A percentile compares a stretch with the other conserved stretches of the same genome.
phyloP scores from a whole-genome alignment of 2,329 filamentous ascomycete genomes.

The Cercospora sp. region DNA sequence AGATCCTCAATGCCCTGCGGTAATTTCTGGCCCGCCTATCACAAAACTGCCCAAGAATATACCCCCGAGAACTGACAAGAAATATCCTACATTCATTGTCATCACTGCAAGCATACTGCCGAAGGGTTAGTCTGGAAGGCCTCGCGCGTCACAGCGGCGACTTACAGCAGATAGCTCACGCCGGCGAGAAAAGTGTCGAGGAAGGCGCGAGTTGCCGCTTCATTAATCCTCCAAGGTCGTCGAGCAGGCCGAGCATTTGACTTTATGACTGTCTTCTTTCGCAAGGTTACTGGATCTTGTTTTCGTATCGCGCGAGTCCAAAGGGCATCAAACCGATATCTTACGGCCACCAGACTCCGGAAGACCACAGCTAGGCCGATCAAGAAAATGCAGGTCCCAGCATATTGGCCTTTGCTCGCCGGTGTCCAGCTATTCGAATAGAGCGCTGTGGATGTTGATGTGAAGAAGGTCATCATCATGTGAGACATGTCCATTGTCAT shows the following conservation, averaged over 20 bases:
- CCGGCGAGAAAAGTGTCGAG: constrained; percentile 69
- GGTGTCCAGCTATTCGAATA: constrained; percentile 74
- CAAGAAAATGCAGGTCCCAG: constrained; percentile 86
- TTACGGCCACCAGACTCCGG: constrained; percentile 50
- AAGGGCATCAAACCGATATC: constrained; percentile 48
- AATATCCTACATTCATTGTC: constrained; percentile 83
- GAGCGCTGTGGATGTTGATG: constrained; percentile 59
- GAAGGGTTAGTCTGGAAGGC: not conserved
- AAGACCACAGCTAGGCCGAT: constrained; percentile 69
- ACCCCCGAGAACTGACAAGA: constrained; percentile 70
- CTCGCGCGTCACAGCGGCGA: not conserved
- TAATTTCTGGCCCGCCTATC: not conserved
- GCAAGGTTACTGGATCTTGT: not conserved
- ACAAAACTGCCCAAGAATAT: constrained; percentile 67
- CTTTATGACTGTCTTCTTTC: not conserved
- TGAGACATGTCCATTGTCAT: constrained; percentile 38
- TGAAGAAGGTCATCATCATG: constrained; percentile 65
- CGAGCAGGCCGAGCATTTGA: not conserved
- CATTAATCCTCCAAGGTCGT: not conserved
- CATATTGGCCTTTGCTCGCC: constrained; percentile 66
- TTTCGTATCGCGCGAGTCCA: constrained; percentile 40
- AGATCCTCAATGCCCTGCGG: not conserved
- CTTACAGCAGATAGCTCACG: constrained; percentile 77
- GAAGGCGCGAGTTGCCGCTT: constrained; percentile 55
- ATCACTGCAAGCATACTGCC: constrained; percentile 84